These are phyloP conservation scores for Trichophyton rubrum DNA, from an alignment of 2,329 filamentous ascomycete species.

Conservation along the genomic window DNA sequence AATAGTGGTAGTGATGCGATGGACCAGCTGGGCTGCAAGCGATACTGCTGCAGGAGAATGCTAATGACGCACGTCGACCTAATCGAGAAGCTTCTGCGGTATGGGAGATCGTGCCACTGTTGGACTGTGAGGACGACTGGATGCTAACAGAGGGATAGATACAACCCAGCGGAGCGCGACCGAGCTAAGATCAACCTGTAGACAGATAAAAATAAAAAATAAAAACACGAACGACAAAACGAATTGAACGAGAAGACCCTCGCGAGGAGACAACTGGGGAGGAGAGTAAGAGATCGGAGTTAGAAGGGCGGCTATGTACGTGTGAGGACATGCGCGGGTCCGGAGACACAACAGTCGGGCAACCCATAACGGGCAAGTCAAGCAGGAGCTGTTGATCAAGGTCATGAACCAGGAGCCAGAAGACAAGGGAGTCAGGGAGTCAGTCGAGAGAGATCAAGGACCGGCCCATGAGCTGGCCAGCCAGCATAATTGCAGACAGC, in stretches of 20 bases:
- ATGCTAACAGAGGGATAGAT: constrained; percentile 23
- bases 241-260: neutral
- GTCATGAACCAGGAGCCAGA: too few species aligned
- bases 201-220: neutral
- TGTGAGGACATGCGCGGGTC: neutral
- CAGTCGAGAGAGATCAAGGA: too few species aligned
- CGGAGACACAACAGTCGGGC: neutral
- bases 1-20: constrained; percentile 63
- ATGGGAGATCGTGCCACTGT: constrained; percentile 17
- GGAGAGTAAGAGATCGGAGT: neutral
- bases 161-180: constrained; percentile 39
- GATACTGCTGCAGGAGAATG: constrained; percentile 98
- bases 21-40: constrained; percentile 82
- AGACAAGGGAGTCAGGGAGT: too few species aligned
- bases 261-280: neutral
- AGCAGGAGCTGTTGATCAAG: too few species aligned
- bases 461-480: too few species aligned
- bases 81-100: constrained; percentile 96
- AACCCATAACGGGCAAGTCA: neutral
- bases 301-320: neutral
- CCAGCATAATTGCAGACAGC: too few species aligned
- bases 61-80: constrained; percentile 98
- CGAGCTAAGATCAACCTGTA: constrained; percentile 27
- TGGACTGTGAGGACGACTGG: constrained; percentile 9
- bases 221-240: neutral